A percentile compares a stretch with the other conserved stretches of the same genome.
Conservation (phyloP, 805 yeast genomes). For the Cyberlindnera lachancei region DNA sequence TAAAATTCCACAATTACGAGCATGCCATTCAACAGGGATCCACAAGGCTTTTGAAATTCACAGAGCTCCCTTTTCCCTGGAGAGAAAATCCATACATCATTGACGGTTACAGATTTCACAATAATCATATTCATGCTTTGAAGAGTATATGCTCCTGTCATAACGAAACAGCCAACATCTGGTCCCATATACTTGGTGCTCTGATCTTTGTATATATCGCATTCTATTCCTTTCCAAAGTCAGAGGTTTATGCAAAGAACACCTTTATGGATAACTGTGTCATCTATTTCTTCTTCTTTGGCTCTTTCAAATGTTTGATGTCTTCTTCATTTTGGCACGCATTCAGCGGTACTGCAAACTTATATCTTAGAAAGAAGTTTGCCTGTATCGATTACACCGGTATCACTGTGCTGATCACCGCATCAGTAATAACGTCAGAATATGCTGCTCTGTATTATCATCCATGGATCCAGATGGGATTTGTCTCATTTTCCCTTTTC, state of each 20-base stretch:
- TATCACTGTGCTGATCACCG: conserved; percentile 81
- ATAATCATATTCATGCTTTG: conserved; percentile 51
- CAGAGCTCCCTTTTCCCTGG: conserved; percentile 89
- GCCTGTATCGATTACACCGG: conserved; percentile 97
- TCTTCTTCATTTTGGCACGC: conserved; percentile 91
- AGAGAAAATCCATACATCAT: conserved; percentile 83
- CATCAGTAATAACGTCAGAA: conserved; percentile 82
- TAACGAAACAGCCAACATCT: conserved; percentile 86
- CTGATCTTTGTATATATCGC: conserved; percentile 48
- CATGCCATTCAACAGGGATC: conserved; percentile 37
- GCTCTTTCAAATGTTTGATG: conserved; percentile 68
- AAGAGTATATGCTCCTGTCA: conserved; percentile 57
- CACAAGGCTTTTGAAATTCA: conserved; percentile 56
- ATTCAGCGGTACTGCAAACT: conserved; percentile 66
- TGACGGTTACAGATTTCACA: conserved; percentile 78
- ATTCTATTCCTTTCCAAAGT: conserved; percentile 53
- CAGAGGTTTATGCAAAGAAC: conserved; percentile 40
- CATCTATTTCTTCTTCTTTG: conserved; percentile 56
- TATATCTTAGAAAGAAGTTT: conserved; percentile 57
- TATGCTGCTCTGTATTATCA: conserved; percentile 66
- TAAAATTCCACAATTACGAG: conserved; percentile 39
- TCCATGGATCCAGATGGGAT: conserved; percentile 39
- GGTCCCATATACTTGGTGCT: conserved; percentile 84
- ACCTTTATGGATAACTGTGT: conserved; percentile 38
- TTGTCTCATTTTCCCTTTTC: conserved; percentile 51